Evolutionary conservation across 2,329 filamentous ascomycete genomes (phyloP), one percentile per base, ranked within the genome.

Genomic region (Stagonosporopsis chrysanthemi): DNA sequence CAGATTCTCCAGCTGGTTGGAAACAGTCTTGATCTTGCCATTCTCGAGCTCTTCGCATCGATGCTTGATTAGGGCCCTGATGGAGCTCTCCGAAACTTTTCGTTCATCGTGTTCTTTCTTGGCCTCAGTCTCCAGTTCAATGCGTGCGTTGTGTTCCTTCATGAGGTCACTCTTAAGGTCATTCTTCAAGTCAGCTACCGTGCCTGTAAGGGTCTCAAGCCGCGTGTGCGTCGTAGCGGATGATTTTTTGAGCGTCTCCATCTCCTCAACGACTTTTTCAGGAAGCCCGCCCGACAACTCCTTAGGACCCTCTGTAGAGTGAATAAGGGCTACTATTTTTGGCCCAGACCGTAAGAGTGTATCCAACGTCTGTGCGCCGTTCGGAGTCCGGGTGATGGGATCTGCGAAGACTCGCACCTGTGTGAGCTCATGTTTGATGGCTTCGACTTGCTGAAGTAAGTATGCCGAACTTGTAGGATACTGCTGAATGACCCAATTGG

Each of bases 401-500:
- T 36, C 29, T 11, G 31, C 43, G 11, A 55, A 46, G 9, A 2
- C 19, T n/a, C 45, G 54, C 22, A 67, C 6, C 9, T 24, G 42
- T 5, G 14, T 11, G 9, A 66, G 29, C 1, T 64, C 58, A 4
- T 57, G 29, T 14, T 57, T 43, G 4, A 66, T 24, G 2, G 19
- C 41, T 11, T 40, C 9, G 1, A 61, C 9, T 8, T 62, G 43
- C 11, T 54, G 55, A 2, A 60, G 4, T 17, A 64, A 7, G 9
- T 49, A 36, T 12, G 45, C 28, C 6, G 36, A 6, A 31, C 44
- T 46, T 1, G 41, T 35, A 11, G 66, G 66, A 42, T 72, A 70
- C 17, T 38, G 54, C 17, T 63, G 48, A 15, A 62, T n/a, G 28
- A 73, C 63, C 64, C 62, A 66, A n/a, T 60, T 45, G 0, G 64